Percentiles rank a stretch among this genome's conserved stretches.
Evolutionary conservation across 176 grass and related monocot genomes (phyloP).

Genomic region (Alloteropsis semialata): DNA sequence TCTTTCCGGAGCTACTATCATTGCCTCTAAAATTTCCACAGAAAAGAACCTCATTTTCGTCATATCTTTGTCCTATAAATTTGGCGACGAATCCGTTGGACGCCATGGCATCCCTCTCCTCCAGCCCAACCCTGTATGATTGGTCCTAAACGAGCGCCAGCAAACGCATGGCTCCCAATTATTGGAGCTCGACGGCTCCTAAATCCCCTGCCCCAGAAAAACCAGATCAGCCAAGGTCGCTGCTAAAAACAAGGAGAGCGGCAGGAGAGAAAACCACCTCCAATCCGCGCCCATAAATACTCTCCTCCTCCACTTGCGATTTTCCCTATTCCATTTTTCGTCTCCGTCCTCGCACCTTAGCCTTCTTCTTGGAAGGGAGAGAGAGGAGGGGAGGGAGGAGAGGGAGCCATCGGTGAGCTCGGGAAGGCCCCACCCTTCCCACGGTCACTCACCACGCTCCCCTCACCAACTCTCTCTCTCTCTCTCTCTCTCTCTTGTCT

Average conservation of each 20-base stretch:
- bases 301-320: background rate
- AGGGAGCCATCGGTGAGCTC: conserved; percentile 33
- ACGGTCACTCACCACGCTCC: conserved; percentile 33
- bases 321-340: conserved; percentile 30
- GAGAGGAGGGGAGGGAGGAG: conserved; percentile 38
- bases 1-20: background rate
- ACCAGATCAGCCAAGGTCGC: background rate
- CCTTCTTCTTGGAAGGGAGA: conserved; percentile 49
- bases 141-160: background rate
- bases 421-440: conserved; percentile 34
- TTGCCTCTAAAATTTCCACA: background rate
- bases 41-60: background rate
- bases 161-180: conserved; percentile 37
- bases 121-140: background rate
- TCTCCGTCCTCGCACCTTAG: background rate
- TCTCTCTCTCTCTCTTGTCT: conserved; percentile 45
- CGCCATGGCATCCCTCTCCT: background rate
- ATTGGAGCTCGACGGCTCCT: conserved; percentile 34
- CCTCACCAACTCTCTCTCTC: conserved; percentile 53
- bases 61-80: background rate
- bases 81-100: background rate
- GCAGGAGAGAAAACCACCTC: background rate
- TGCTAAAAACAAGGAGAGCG: conserved; percentile 21
- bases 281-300: conserved; percentile 30
- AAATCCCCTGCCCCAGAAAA: conserved; percentile 26